Evolutionary conservation across 495 filamentous ascomycete species (phyloP), one percentile per base, ranked within the genome.

Genomic region (Penicillium dipodomyicola): DNA sequence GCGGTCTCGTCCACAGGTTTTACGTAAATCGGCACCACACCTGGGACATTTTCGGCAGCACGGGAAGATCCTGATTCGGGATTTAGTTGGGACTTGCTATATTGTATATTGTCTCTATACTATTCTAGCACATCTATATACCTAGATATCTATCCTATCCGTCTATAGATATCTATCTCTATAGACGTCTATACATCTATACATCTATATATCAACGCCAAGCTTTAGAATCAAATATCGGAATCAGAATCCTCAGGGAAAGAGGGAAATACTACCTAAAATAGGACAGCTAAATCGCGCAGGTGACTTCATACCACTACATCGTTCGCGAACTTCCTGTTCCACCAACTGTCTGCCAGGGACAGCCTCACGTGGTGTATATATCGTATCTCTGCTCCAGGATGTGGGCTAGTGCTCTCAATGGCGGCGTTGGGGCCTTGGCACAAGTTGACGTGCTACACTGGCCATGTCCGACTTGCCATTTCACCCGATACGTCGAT

Each of bases 21-120:
- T 72, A 72, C 69, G 69, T 72, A 72, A 72, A 68, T 67, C 64
- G 60, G 64, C 59, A 50, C 30, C 30, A 33, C 30, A 33, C 30
- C 30, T 33, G 30, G 30, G 30, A 39, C 47, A 37, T 17, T 39
- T 58, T 63, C 62, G 65, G 65, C 62, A 46, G 50, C 45, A 57
- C 58, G 62, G 62, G 62, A 60, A 59, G 58, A 62, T 65, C 59
- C 59, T 67, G 32, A 27, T 39, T 65, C 62, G 53, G 58, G 56
- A 23, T 23, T 23, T 25, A 25, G 23, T 25, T 25, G 5, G 5
- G 5, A 25, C 23, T 25, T 25, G 23, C 4, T 23, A 23, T 23
- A 23, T 23, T 23, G 23, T 23, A 25, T 6, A 25, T 25, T 25
- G 23, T 25, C 23, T 25, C 23, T 1, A 32, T 11, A 4, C 11